Evolutionary conservation across 2,329 filamentous ascomycete species (phyloP).

Genomic region (Chaetomium olivaceum): DNA sequence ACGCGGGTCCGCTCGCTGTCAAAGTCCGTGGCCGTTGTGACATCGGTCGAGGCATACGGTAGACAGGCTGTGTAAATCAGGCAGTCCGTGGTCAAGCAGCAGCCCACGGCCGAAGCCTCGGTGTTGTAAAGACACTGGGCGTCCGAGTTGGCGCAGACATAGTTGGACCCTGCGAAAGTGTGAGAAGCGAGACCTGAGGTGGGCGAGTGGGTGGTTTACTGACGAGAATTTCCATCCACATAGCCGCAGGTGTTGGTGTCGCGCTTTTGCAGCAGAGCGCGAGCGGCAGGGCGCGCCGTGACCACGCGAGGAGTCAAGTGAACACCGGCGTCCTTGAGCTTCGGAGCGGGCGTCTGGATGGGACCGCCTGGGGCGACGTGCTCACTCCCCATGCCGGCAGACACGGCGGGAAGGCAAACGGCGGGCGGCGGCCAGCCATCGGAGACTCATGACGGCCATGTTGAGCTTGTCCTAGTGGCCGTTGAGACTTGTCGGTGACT

Average conservation of each 20-base stretch:
- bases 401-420: conserved; percentile 23
- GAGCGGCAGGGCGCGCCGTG: conserved; percentile 8
- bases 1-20: conserved; percentile 24
- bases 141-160: not conserved
- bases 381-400: conserved; percentile 17
- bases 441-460: conserved; percentile 22
- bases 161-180: not conserved
- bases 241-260: conserved; percentile 25
- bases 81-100: conserved; percentile 23
- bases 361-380: conserved; percentile 1
- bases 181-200: not conserved
- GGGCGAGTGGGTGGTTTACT: not conserved
- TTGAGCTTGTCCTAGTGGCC: not conserved
- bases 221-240: conserved; percentile 7
- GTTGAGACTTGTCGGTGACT: conserved; percentile 1
- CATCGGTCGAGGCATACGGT: conserved; percentile 17
- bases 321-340: conserved; percentile 10
- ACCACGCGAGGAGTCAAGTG: conserved; percentile 3
- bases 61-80: conserved; percentile 26
- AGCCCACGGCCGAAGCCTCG: conserved; percentile 22
- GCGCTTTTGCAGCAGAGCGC: conserved; percentile 15
- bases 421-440: conserved; percentile 21
- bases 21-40: conserved; percentile 10
- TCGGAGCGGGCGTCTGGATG: conserved; percentile 16
- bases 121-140: conserved; percentile 24